Evolutionary conservation across 805 yeast genomes (phyloP), one percentile per base, ranked within the genome.

Genomic region (Lachancea thermotolerans): DNA sequence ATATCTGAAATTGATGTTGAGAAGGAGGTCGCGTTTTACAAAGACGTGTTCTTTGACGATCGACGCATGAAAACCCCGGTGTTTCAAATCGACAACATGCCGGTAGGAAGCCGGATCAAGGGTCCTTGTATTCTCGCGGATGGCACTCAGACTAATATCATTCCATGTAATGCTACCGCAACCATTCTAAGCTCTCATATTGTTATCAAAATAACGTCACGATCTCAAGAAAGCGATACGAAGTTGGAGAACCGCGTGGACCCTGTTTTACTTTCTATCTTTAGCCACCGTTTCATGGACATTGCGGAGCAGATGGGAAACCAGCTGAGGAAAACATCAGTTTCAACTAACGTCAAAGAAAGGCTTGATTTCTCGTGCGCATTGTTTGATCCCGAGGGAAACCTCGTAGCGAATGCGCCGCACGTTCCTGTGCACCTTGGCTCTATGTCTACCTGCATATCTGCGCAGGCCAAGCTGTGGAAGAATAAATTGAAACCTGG

Each of bases 241-340:
- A 46, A 45, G 7, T 39, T 38, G 2, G 28, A 41, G 4, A 18
- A 38, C 15, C 29, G 49, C 1, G 47, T 52, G 15, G 58, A 86
- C 53, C 93, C 93, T 1, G 77, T 86, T 30, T 67, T 80, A 51
- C 63, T 86, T 34, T 83, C 95, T 0, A 82, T 86, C 18, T 86
- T 86, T 64, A 82, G 87, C 30, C 89, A 85, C 62, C 70, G 95
- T 49, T 86, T 86, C 62, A 85, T 86, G 91, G 88, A 87, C 50
- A 85, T 87, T 61, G 95, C 95, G 8, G 95, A 86, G 54, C 91
- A 84, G 58, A 86, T 86, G 95, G 91, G 95, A 33, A 76, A 75
- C 32, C 82, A 90, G 4, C 68, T 86, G 45, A 84, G 85, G 52
- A 82, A 83, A 64, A 86, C 93, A 0, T 74, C 91, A 2, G 88